phyloP scores from a whole-genome alignment of 139 green algal genomes.

The Chlorella sp. region DNA sequence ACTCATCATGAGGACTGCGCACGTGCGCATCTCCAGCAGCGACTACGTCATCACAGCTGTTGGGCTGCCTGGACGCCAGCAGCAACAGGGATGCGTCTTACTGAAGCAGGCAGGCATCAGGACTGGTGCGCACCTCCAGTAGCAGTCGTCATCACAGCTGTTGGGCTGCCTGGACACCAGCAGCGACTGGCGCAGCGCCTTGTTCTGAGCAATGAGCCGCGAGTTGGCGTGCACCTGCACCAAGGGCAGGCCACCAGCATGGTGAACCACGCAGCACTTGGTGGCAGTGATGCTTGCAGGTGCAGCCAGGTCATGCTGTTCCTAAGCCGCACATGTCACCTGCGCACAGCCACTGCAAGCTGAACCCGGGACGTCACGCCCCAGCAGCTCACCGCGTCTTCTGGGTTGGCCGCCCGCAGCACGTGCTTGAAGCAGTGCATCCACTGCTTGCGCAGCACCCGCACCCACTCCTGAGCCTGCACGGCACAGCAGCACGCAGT shows the following conservation, averaged over 20 bases:
- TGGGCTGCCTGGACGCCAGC: background rate
- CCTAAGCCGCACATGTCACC: too few relatives aligned
- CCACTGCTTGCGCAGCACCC: conserved; percentile 47
- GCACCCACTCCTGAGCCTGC: conserved; percentile 50
- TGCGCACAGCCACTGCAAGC: too few relatives aligned
- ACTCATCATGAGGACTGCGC: too few relatives aligned
- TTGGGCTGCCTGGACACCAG: background rate
- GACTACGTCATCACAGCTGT: background rate
- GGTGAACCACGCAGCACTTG: too few relatives aligned
- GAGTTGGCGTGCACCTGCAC: conserved; percentile 23
- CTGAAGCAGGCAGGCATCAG: too few relatives aligned
- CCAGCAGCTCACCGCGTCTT: conserved; percentile 8
- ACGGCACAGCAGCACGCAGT: background rate
- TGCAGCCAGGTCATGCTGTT: too few relatives aligned
- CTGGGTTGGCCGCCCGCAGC: conserved; percentile 30
- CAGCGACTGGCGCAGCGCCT: conserved; percentile 31
- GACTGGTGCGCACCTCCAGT: conserved; percentile 18
- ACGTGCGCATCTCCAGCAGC: conserved; percentile 20
- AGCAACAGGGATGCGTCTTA: too few relatives aligned
- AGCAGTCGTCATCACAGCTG: background rate
- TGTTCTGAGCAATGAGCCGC: conserved; percentile 35
- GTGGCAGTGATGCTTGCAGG: too few relatives aligned
- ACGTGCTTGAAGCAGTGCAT: conserved; percentile 64
- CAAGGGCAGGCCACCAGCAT: background rate
- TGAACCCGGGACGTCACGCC: too few relatives aligned